Evolutionary conservation across 345 rosid species (phyloP).

Genomic region (Fremontodendron californicum): DNA sequence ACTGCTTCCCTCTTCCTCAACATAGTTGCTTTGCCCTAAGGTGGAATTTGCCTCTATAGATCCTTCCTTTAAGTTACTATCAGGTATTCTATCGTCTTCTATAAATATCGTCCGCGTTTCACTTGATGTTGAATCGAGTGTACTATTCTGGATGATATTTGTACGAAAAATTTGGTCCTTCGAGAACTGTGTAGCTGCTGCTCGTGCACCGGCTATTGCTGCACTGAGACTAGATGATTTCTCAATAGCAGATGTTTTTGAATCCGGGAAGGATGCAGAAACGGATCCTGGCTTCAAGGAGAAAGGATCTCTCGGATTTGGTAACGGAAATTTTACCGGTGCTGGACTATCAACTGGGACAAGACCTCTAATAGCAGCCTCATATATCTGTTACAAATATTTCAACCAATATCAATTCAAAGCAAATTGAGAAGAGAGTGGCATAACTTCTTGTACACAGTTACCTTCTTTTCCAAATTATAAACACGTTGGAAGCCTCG

Average conservation of each 20-base stretch:
- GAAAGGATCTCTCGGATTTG: constrained; percentile 59
- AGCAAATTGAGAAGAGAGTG: neutral
- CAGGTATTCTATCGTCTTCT: constrained; percentile 24
- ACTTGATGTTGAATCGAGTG: constrained; percentile 18
- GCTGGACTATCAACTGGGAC: constrained; percentile 43
- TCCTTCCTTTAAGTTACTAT: constrained; percentile 17
- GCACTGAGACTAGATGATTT: constrained; percentile 51
- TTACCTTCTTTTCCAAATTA: constrained; percentile 93
- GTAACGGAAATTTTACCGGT: constrained; percentile 67
- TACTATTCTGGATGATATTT: constrained; percentile 14
- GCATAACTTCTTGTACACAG: neutral
- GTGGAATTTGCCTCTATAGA: constrained; percentile 13
- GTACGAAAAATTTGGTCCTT: constrained; percentile 33
- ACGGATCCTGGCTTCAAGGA: constrained; percentile 82
- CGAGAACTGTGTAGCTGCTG: constrained; percentile 75
- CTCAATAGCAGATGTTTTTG: constrained; percentile 32
- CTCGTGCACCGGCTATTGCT: constrained; percentile 84
- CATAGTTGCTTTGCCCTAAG: constrained; percentile 5
- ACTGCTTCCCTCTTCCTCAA: constrained; percentile 21
- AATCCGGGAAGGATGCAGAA: constrained; percentile 17
- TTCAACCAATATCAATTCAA: neutral
- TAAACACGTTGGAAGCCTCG: constrained; percentile 81
- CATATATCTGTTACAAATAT: constrained; percentile 43
- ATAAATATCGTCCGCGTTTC: constrained; percentile 14
- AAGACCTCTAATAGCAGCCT: constrained; percentile 82